Base-by-base conservation (phyloP, 2,329 filamentous ascomycete genomes). In the Pseudogymnoascus sp. region DNA sequence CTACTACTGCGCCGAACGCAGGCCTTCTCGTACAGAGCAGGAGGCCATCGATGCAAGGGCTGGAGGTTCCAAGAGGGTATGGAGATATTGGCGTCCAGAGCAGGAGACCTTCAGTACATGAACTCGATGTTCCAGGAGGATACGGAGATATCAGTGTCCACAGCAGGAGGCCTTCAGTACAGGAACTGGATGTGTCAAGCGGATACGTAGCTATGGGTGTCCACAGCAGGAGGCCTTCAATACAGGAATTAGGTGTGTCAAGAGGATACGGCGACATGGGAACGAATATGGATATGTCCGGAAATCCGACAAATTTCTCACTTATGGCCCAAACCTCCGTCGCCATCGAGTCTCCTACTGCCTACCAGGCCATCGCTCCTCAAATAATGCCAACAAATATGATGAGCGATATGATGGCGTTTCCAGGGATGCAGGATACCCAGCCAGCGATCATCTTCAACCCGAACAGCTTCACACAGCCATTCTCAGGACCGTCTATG, bases 371-470 rank as follows among this genome's bases (percentile, higher is more conserved):
- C 4, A 66, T 60, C 57, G 29, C 37, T 3, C 65, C 62, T 65
- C 37, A 66, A 1, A 61, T 47, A 21, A 69, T 71, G 62, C 64
- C 70, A 36, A 21, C 67, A 5, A 68, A 70, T 62, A 72, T 73
- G 69, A 66, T 70, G 57, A 66, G 69, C 14, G 66, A 66, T 5
- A 72, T 73, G 67, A 67, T 72, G 63, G 64, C 64, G 10, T 69
- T 73, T 67, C 67, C 71, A 5, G 67, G 65, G 6, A 66, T 73
- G 21, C 69, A 72, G 34, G 68, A 68, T 37, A 66, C 68, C 54
- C 37, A 66, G 14, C 62, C 61, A 34, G 21, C 66, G 3, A 69
- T 73, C 39, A 70, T 72, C 61, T 73, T 69, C 45, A 65, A 67
- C 3, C 62, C 67, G 1, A 61, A 62, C 7, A 67, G 65, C 61